Percentiles rank a stretch among this genome's conserved stretches.
These are phyloP conservation scores for Crithidia bombi DNA, from an alignment of 208 protist species.

Conservation along the genomic window DNA sequence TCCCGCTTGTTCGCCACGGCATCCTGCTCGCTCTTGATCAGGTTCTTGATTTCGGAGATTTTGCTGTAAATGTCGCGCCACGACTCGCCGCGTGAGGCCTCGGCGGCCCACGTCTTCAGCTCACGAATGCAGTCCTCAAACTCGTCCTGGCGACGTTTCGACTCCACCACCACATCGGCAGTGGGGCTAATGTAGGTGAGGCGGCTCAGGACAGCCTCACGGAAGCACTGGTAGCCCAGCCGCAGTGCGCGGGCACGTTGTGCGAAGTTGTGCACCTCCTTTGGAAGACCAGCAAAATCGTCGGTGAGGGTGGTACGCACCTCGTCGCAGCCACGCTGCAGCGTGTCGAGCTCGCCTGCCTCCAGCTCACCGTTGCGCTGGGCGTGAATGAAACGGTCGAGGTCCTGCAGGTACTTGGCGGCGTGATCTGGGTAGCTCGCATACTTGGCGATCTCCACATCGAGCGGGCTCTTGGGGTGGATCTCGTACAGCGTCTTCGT, in stretches of 20 bases:
- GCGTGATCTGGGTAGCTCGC: conserved; percentile 51
- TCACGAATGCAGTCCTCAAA: conserved; percentile 74
- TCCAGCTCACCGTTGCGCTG: conserved; percentile 21
- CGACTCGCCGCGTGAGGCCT: conserved; percentile 65
- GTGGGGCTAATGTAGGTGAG: conserved; percentile 75
- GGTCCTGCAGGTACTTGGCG: conserved; percentile 42
- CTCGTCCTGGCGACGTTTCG: conserved; percentile 77
- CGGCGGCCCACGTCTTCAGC: conserved; percentile 73
- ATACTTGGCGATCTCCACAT: conserved; percentile 78
- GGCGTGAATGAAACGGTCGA: conserved; percentile 27
- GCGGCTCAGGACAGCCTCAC: conserved; percentile 68
- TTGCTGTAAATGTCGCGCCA: conserved; percentile 82
- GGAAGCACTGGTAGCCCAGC: conserved; percentile 73
- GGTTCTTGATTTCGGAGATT: conserved; percentile 68
- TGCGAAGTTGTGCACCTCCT: conserved; percentile 58
- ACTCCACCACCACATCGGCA: conserved; percentile 55
- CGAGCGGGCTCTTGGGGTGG: conserved; percentile 64
- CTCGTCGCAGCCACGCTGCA: conserved; percentile 17
- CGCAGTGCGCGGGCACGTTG: conserved; percentile 55
- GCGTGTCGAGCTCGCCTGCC: conserved; percentile 12
- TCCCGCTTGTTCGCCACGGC: conserved; percentile 28
- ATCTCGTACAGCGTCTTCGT: conserved; percentile 84
- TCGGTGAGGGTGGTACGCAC: conserved; percentile 21
- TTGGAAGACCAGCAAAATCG: conserved; percentile 41
- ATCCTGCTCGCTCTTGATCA: conserved; percentile 72